Evolutionary conservation across 768 basidiomycete species (phyloP).

Genomic region (Leccinum aurantiacum): DNA sequence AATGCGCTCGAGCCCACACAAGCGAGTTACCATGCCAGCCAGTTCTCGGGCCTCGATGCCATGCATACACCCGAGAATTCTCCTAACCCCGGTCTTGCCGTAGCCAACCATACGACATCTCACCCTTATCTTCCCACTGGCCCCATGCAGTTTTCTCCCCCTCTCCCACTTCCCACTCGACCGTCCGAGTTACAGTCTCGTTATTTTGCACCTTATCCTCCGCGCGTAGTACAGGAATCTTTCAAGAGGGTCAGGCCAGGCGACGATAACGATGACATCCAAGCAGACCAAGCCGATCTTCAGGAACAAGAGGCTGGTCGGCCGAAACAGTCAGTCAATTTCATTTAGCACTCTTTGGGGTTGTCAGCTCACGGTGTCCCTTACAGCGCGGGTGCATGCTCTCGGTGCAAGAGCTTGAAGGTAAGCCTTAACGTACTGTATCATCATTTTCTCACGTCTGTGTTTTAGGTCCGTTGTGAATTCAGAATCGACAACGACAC

Average conservation of each 20-base stretch:
- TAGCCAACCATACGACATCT: constrained; percentile 6
- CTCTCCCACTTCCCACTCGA: constrained; percentile 30
- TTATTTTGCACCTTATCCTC: constrained; percentile 16
- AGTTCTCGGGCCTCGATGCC: constrained; percentile 8
- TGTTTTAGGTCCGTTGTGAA: constrained; percentile 69
- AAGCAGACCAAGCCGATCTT: constrained; percentile 20
- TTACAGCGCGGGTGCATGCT: constrained; percentile 58
- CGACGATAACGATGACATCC: constrained; percentile 20
- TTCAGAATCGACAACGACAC: constrained; percentile 69
- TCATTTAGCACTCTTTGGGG: background rate
- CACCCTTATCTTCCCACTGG: constrained; percentile 22
- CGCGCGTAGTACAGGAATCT: constrained; percentile 3
- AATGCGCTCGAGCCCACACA: constrained; percentile 15
- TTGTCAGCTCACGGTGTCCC: constrained; percentile 3
- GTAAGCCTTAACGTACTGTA: constrained; percentile 22
- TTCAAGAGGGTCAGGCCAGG: constrained; percentile 22
- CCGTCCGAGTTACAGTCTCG: constrained; percentile 31
- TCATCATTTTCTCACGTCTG: background rate
- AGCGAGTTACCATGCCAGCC: constrained; percentile 17
- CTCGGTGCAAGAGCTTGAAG: constrained; percentile 64
- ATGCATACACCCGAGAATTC: constrained; percentile 15
- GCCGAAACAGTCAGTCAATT: constrained; percentile 25
- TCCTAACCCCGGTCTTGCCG: constrained; percentile 5
- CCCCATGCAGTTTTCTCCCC: constrained; percentile 33
- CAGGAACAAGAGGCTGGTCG: constrained; percentile 22